Base-by-base conservation (phyloP, 2,329 filamentous ascomycete species). In the Epichloe sp. region DNA sequence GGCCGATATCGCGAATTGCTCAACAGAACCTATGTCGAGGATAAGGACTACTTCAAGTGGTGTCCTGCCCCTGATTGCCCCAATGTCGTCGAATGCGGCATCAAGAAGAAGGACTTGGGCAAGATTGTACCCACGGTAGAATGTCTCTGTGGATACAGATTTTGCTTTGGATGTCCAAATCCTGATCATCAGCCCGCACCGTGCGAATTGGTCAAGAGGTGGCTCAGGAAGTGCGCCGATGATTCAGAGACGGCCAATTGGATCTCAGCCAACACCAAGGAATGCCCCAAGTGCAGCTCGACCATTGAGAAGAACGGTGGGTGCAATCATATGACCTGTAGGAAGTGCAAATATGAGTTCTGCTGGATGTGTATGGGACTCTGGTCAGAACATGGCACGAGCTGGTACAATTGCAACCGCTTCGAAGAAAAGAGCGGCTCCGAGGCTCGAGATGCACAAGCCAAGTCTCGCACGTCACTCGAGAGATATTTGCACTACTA, bases 291-390 rank as follows among this genome's bases (percentile, higher is more conserved):
- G 65, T 98, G 93, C 68, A 82, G 88, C 59, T 97, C 91, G 2
- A 98, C 93, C 0, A 98, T 98, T 44, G 93, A 98, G 70, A 98
- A 98, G 79, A 98, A 98, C 58, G 90, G 90, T 49, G 90, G 90
- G 3, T 96, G 90, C 72, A 96, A 96, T 71, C 90, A 96, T 67
- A 96, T 96, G 90, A 96, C 90, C 0, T 96, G 90, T 65, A 77
- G 90, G 52, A 96, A 96, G 68, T 96, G 90, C 72, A 88, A 89
- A 62, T 84, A 96, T 63, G 90, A 96, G 63, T 96, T 98, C 63
- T 98, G 93, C 71, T 98, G 93, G 93, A 97, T 98, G 86, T 98
- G 93, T 63, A 98, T 98, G 93, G 93, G 93, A 0, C 74, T 95
- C 1, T 98, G 93, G 93, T 94, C 89, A 1, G 93, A 98, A 68